These are phyloP conservation scores for Yamadazyma sp. DNA, from an alignment of 1,139 yeast species.

Conservation along the genomic window DNA sequence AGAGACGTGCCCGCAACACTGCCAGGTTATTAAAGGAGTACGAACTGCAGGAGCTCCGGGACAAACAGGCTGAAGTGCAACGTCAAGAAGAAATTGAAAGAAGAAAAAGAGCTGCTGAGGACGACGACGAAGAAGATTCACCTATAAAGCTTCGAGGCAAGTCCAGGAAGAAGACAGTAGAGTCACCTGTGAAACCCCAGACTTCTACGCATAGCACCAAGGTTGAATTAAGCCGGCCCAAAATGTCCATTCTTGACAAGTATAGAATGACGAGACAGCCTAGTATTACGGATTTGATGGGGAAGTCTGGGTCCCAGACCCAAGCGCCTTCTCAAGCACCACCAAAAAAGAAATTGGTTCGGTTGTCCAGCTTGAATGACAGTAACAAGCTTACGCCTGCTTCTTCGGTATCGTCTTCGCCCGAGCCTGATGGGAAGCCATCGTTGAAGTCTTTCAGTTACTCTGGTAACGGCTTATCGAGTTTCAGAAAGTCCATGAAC, in stretches of 20 bases:
- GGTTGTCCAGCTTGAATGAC: constrained; percentile 26
- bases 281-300: constrained; percentile 23
- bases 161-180: constrained; percentile 26
- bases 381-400: constrained; percentile 12
- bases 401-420: constrained; percentile 12
- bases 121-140: constrained; percentile 18
- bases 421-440: constrained; percentile 6
- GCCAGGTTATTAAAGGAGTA: constrained; percentile 17
- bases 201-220: constrained; percentile 39
- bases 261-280: constrained; percentile 37
- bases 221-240: constrained; percentile 55
- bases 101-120: constrained; percentile 6
- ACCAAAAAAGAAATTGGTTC: constrained; percentile 37
- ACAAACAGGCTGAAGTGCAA: constrained; percentile 10
- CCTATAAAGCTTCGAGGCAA: constrained; percentile 37
- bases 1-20: constrained; percentile 13
- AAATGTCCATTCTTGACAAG: constrained; percentile 53
- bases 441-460: constrained; percentile 13
- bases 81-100: constrained; percentile 6
- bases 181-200: constrained; percentile 20
- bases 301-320: constrained; percentile 13
- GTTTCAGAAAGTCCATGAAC: constrained; percentile 12
- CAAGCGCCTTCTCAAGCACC: no score
- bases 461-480: constrained; percentile 5
- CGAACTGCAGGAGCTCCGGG: constrained; percentile 9